phyloP scores from a whole-genome alignment of 2,329 filamentous ascomycete species.

The Metarhizium rileyi region DNA sequence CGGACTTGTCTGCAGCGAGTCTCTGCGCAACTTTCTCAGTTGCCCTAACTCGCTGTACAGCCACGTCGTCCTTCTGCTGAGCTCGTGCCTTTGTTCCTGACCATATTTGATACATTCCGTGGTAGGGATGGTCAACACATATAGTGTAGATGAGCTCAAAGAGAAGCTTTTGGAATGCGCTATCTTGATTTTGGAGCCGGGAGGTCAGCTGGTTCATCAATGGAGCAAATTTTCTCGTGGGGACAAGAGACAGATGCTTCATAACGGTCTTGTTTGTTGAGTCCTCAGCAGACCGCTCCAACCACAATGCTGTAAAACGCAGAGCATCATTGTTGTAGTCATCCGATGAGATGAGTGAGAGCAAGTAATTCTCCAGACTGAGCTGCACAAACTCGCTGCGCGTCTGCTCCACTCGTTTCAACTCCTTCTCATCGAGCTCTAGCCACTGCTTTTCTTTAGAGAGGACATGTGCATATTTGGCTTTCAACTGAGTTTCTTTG shows the following conservation, averaged over 20 bases:
- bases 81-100: slow-evolving; percentile 63
- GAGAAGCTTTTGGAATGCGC: slow-evolving; percentile 69
- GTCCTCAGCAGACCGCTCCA: slow-evolving; percentile 71
- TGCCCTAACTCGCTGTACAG: slow-evolving; percentile 62
- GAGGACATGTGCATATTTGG: slow-evolving; percentile 50
- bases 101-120: slow-evolving; percentile 96
- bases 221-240: slow-evolving; percentile 83
- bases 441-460: slow-evolving; percentile 78
- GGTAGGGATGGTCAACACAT: slow-evolving; percentile 87
- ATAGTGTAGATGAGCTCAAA: slow-evolving; percentile 66
- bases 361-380: slow-evolving; percentile 86
- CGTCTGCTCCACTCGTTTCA: slow-evolving; percentile 65
- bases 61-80: slow-evolving; percentile 63
- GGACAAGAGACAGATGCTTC: slow-evolving; percentile 61
- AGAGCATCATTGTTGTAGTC: slow-evolving; percentile 82
- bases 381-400: slow-evolving; percentile 77
- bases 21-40: slow-evolving; percentile 57
- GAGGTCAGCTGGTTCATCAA: slow-evolving; percentile 96
- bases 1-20: slow-evolving; percentile 43
- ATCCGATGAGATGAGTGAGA: slow-evolving; percentile 76
- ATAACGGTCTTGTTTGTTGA: slow-evolving; percentile 69
- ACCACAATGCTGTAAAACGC: slow-evolving; percentile 88
- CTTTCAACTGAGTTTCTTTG: slow-evolving; percentile 41
- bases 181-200: slow-evolving; percentile 63
- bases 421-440: slow-evolving; percentile 80